These are phyloP conservation scores for Epichloe uncinata DNA, from an alignment of 2,329 filamentous ascomycete genomes.

Conservation along the genomic window DNA sequence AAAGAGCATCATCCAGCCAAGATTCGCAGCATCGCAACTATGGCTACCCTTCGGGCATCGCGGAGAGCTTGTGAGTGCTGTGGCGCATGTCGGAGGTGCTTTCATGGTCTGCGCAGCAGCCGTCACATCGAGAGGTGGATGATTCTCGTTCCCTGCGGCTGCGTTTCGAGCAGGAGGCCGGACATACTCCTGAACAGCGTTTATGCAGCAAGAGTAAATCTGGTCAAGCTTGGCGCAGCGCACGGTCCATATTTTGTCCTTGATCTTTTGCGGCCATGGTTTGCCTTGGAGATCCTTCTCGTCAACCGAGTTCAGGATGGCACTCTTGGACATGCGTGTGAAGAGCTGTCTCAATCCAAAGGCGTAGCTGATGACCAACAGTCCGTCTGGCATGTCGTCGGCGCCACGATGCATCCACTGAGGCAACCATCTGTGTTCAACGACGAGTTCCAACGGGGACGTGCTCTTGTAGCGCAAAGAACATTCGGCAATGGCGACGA, in stretches of 20 bases:
- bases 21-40: conserved; percentile 36
- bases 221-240: conserved; percentile 37
- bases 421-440: conserved; percentile 38
- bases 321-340: conserved; percentile 34
- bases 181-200: conserved; percentile 33
- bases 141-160: conserved; percentile 8
- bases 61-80: conserved; percentile 23
- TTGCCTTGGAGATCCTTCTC: conserved; percentile 29
- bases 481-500: conserved; percentile 38
- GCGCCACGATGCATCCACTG: conserved; percentile 35
- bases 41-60: conserved; percentile 37
- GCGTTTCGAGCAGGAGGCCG: conserved; percentile 14
- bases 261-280: conserved; percentile 33
- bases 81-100: conserved; percentile 7
- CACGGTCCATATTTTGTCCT: conserved; percentile 34
- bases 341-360: conserved; percentile 38
- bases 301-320: conserved; percentile 31
- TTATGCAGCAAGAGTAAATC: conserved; percentile 31
- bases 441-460: conserved; percentile 33
- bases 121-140: conserved; percentile 11
- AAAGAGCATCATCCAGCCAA: conserved; percentile 41
- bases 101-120: conserved; percentile 9
- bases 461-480: conserved; percentile 38
- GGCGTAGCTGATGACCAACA: conserved; percentile 38
- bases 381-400: conserved; percentile 35